A percentile compares a stretch with the other conserved stretches of the same genome.
Evolutionary conservation across 148 eudicot genomes (phyloP).

Genomic region (Nyssa sinensis): DNA sequence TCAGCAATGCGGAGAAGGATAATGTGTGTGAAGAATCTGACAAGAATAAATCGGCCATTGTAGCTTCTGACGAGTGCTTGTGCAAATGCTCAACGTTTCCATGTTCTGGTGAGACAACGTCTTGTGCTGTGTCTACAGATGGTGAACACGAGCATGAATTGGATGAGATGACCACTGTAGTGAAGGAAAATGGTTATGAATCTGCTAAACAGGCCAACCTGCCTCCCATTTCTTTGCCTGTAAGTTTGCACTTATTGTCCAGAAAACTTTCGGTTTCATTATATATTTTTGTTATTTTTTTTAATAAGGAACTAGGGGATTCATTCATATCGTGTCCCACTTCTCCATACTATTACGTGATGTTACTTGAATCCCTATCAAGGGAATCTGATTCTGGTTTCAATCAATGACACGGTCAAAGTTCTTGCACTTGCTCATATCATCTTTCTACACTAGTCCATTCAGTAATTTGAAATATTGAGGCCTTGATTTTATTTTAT

Average conservation of each 20-base stretch:
- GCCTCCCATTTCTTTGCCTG: constrained; percentile 54
- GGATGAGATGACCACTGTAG: constrained; percentile 20
- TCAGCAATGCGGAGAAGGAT: constrained; percentile 28
- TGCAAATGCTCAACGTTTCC: constrained; percentile 47
- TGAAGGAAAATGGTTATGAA: constrained; percentile 12
- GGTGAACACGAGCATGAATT: neutral
- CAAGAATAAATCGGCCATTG: constrained; percentile 11
- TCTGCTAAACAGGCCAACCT: constrained; percentile 11
- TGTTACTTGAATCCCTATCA: neutral
- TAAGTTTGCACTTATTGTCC: constrained; percentile 30
- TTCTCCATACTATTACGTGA: neutral
- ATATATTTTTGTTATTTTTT: too few relatives aligned
- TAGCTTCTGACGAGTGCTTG: constrained; percentile 38
- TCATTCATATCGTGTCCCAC: neutral
- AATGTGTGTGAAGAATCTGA: constrained; percentile 17
- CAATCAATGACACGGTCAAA: neutral
- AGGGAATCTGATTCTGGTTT: neutral
- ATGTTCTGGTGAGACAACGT: constrained; percentile 7
- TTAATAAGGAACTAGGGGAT: neutral
- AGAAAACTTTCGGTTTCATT: too few relatives aligned
- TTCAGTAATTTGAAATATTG: neutral
- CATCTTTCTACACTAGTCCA: neutral
- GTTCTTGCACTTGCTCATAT: neutral
- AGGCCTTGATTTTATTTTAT: neutral
- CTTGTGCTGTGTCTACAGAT: constrained; percentile 15